Conservation (phyloP, 2,329 filamentous ascomycete genomes). For the Atkinsonella texensis region DNA sequence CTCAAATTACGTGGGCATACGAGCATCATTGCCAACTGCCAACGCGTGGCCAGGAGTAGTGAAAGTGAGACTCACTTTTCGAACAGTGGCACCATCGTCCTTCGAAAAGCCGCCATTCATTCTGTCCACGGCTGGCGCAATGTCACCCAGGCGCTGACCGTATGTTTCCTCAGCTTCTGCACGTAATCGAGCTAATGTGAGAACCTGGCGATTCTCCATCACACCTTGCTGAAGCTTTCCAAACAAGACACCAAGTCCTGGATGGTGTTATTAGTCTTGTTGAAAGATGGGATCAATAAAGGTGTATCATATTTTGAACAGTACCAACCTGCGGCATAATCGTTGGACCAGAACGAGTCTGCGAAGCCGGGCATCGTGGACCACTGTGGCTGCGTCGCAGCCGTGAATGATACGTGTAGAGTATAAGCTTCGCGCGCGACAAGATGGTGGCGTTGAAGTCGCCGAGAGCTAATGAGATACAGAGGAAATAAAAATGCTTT, state of each 20-base stretch:
- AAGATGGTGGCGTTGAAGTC: background rate
- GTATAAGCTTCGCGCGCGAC: background rate
- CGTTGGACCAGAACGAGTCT: constrained; percentile 94
- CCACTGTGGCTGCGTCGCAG: constrained; percentile 8
- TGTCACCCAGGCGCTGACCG: constrained; percentile 67
- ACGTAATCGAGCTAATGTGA: constrained; percentile 85
- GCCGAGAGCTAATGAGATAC: background rate
- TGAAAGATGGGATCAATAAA: background rate
- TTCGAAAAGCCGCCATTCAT: constrained; percentile 71
- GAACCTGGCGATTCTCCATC: constrained; percentile 85
- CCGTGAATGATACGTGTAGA: background rate
- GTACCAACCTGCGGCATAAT: constrained; percentile 79
- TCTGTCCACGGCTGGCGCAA: constrained; percentile 70
- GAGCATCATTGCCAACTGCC: background rate
- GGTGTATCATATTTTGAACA: background rate
- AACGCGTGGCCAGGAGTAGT: background rate
- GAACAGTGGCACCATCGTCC: constrained; percentile 91
- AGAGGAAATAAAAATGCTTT: background rate
- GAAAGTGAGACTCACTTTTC: constrained; percentile 53
- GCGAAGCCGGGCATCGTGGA: constrained; percentile 73
- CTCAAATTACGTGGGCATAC: background rate
- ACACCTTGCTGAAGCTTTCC: constrained; percentile 94
- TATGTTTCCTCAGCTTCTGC: constrained; percentile 93
- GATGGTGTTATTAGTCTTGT: constrained; percentile 8
- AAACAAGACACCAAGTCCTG: constrained; percentile 83